A percentile compares a stretch with the other conserved stretches of the same genome.
Evolutionary conservation across 192 early-diverging fungal species (phyloP).

Genomic region (Polychytrium aggregatum): DNA sequence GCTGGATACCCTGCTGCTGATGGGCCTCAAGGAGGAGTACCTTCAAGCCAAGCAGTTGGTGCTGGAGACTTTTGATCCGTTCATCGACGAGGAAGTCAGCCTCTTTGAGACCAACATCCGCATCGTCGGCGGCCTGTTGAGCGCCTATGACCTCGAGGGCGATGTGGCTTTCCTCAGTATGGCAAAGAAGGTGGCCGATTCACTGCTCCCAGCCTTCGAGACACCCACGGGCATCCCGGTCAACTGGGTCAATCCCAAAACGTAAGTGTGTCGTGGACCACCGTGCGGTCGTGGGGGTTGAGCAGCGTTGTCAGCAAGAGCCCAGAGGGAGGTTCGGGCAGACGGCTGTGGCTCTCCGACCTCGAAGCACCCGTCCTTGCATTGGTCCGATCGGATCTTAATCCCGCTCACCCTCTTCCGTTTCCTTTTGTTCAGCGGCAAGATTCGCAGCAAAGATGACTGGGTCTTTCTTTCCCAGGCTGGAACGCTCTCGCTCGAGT

Average conservation of each 20-base stretch:
- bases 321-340: too few relatives aligned
- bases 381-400: too few relatives aligned
- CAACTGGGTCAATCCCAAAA: constrained; percentile 52
- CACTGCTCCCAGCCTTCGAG: constrained; percentile 75
- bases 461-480: too few relatives aligned
- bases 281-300: too few relatives aligned
- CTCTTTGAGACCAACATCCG: constrained; percentile 88
- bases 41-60: constrained; percentile 58
- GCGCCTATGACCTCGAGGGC: constrained; percentile 63
- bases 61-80: constrained; percentile 55
- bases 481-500: constrained; percentile 74
- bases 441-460: too few relatives aligned
- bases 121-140: constrained; percentile 64
- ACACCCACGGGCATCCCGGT: constrained; percentile 71
- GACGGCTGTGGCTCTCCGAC: too few relatives aligned
- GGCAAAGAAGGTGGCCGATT: constrained; percentile 64
- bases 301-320: too few relatives aligned
- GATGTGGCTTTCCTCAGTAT: constrained; percentile 49
- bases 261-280: too few relatives aligned
- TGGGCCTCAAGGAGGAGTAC: constrained; percentile 74
- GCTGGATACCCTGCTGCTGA: constrained; percentile 77
- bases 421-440: too few relatives aligned
- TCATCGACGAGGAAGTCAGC: constrained; percentile 68
- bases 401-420: too few relatives aligned
- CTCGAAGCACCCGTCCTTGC: too few relatives aligned